phyloP scores from a whole-genome alignment of 805 yeast genomes.

The Priceomyces melissophilus region DNA sequence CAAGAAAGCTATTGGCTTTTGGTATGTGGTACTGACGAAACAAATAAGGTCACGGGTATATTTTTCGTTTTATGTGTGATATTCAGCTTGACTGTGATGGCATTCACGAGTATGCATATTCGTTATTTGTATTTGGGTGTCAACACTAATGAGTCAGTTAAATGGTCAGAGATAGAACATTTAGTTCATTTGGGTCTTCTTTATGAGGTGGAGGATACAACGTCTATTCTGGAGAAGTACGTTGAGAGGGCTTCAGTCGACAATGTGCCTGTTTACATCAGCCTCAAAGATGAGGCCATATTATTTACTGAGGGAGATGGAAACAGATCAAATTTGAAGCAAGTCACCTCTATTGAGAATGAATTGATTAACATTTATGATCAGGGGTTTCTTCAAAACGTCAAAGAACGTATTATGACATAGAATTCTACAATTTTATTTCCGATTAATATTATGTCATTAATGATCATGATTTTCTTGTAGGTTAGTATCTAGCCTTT shows the following conservation, averaged over 20 bases:
- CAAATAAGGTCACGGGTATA: slow-evolving; percentile 40
- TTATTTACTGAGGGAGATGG: slow-evolving; percentile 13
- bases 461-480: too few relatives aligned
- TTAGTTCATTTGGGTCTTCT: slow-evolving; percentile 29
- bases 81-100: slow-evolving; percentile 32
- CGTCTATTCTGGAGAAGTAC: slow-evolving; percentile 12
- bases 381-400: slow-evolving; percentile 43
- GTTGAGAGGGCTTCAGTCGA: slow-evolving; percentile 20
- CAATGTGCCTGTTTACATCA: slow-evolving; percentile 21
- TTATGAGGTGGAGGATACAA: slow-evolving; percentile 15
- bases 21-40: slow-evolving; percentile 22
- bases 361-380: slow-evolving; percentile 48
- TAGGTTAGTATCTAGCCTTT: slow-evolving; percentile 11
- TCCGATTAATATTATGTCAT: too few relatives aligned
- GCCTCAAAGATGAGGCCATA: slow-evolving; percentile 23
- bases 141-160: slow-evolving; percentile 70
- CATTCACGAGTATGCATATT: slow-evolving; percentile 46
- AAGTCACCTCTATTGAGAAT: slow-evolving; percentile 20
- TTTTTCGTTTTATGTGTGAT: slow-evolving; percentile 37
- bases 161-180: slow-evolving; percentile 65
- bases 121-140: slow-evolving; percentile 58
- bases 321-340: slow-evolving; percentile 9
- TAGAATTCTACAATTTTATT: too few relatives aligned
- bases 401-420: slow-evolving; percentile 27
- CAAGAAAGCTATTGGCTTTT: slow-evolving; percentile 18